Percentiles rank a stretch among this genome's conserved stretches.
These are phyloP conservation scores for Pseudocercospora ulei DNA, from an alignment of 2,329 filamentous ascomycete genomes.

Conservation along the genomic window DNA sequence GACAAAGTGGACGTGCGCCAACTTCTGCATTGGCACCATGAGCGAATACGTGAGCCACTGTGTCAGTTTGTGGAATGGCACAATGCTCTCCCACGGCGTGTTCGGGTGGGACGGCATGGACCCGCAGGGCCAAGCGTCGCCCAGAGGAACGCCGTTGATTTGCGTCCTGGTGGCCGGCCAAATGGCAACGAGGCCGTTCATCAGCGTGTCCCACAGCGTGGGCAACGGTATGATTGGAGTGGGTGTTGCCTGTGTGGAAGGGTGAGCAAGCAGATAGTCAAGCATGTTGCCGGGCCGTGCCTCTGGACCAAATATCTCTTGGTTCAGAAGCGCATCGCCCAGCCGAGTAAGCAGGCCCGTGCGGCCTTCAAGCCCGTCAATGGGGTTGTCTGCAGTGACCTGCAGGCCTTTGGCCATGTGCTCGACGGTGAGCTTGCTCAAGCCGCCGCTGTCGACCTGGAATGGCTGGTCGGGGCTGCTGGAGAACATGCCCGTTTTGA, in stretches of 20 bases:
- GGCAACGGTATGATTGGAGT: constrained; percentile 78
- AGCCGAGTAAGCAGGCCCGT: constrained; percentile 68
- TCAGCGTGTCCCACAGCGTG: constrained; percentile 81
- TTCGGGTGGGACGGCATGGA: constrained; percentile 67
- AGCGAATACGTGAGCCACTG: constrained; percentile 93
- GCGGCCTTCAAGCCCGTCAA: constrained; percentile 77
- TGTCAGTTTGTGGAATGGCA: constrained; percentile 87
- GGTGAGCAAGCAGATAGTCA: constrained; percentile 86
- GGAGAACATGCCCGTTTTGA: constrained; percentile 83
- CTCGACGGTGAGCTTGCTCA: constrained; percentile 64
- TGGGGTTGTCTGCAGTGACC: constrained; percentile 66
- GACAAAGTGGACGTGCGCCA: constrained; percentile 71
- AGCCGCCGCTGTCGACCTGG: constrained; percentile 76
- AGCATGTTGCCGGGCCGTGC: constrained; percentile 89
- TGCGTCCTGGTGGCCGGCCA: constrained; percentile 82
- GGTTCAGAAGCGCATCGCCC: constrained; percentile 64
- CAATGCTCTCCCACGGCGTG: constrained; percentile 66
- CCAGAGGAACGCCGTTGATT: constrained; percentile 76
- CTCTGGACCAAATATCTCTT: constrained; percentile 73
- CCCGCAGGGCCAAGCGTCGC: constrained; percentile 87
- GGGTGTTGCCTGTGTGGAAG: constrained; percentile 77
- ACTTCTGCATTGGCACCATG: constrained; percentile 77
- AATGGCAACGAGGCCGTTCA: constrained; percentile 74
- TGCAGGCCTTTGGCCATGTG: constrained; percentile 74
- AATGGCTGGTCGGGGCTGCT: constrained; percentile 69